A percentile compares a stretch with the other conserved stretches of the same genome.
Conservation (phyloP, 257 asterid genomes). For the Scutellaria baicalensis region DNA sequence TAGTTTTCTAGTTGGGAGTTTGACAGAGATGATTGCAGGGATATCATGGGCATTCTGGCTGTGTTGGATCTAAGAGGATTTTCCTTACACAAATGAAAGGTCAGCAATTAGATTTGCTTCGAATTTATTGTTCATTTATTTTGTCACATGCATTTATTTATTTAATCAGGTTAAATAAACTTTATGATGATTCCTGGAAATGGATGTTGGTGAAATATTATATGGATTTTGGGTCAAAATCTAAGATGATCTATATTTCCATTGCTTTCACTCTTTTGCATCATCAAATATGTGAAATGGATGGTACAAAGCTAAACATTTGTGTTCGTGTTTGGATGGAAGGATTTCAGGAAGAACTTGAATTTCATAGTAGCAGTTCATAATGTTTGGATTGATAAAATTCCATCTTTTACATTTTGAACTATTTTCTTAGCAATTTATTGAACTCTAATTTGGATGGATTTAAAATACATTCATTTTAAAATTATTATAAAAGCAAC, state of each 20-base stretch:
- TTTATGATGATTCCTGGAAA: neutral
- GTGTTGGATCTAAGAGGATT: neutral
- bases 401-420: too few species aligned
- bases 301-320: neutral
- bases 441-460: too few species aligned
- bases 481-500: too few species aligned
- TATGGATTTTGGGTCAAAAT: slow-evolving; percentile 20
- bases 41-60: neutral
- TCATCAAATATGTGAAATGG: slow-evolving; percentile 15
- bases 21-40: neutral
- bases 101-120: neutral
- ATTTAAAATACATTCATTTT: too few species aligned
- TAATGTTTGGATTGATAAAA: too few species aligned
- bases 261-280: neutral
- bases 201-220: slow-evolving; percentile 12
- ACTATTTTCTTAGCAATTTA: too few species aligned
- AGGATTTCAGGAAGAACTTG: too few species aligned
- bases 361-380: too few species aligned
- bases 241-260: neutral
- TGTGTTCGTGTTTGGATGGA: too few species aligned
- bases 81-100: neutral
- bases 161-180: too few species aligned
- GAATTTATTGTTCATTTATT: too few species aligned
- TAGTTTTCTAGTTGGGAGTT: neutral
- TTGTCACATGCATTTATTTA: too few species aligned